These are phyloP conservation scores for Talaromyces proteolyticus DNA, from an alignment of 495 filamentous ascomycete genomes.

Conservation along the genomic window DNA sequence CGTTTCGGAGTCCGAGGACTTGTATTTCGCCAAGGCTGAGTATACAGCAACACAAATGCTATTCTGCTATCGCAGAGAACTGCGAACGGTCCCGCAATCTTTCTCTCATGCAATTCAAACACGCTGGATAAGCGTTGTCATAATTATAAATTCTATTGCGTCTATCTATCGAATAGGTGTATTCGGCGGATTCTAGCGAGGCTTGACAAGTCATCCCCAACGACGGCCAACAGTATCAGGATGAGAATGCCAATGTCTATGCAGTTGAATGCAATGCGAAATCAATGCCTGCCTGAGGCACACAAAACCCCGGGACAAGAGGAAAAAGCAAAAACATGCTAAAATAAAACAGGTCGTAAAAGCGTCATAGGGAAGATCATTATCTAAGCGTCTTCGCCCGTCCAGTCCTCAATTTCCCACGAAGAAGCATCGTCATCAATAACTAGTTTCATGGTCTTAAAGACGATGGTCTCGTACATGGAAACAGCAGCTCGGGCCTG, in stretches of 20 bases:
- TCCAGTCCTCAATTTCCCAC: conserved; percentile 59
- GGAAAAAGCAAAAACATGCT: not conserved
- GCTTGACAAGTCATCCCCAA: too few species aligned
- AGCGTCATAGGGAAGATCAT: not conserved
- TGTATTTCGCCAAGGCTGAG: too few species aligned
- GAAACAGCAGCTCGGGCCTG: conserved; percentile 27
- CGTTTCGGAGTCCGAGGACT: not conserved
- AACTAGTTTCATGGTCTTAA: conserved; percentile 53
- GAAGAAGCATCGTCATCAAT: conserved; percentile 48
- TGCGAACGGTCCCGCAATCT: too few species aligned
- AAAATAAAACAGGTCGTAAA: conserved; percentile 1
- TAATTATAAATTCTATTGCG: too few species aligned
- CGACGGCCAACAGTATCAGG: too few species aligned
- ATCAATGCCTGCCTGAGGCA: not conserved
- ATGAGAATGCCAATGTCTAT: not conserved
- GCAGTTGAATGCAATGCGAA: not conserved
- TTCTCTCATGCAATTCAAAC: too few species aligned
- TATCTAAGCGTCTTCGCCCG: conserved; percentile 7
- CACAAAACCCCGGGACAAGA: not conserved
- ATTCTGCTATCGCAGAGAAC: too few species aligned
- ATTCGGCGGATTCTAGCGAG: too few species aligned
- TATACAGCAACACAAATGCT: too few species aligned
- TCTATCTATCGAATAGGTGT: too few species aligned
- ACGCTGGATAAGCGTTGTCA: too few species aligned
- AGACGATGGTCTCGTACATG: conserved; percentile 50